Evolutionary conservation across 495 filamentous ascomycete species (phyloP).

Genomic region (Penicillium lagena): DNA sequence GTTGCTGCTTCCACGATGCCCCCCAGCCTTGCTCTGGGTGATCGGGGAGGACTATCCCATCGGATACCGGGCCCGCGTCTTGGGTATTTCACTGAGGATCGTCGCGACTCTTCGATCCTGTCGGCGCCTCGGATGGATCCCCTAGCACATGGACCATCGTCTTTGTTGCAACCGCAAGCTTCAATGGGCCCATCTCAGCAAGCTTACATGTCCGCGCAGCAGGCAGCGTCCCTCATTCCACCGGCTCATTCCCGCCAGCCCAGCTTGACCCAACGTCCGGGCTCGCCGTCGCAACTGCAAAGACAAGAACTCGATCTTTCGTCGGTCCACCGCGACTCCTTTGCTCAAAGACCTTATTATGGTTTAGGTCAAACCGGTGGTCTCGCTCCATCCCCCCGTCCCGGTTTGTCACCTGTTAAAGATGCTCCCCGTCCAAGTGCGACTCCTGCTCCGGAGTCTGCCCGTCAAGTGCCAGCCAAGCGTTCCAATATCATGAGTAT

Average conservation of each 20-base stretch:
- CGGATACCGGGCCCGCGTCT: constrained; percentile 34
- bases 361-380: constrained; percentile 18
- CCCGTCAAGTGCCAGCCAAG: constrained; percentile 46
- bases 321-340: constrained; percentile 32
- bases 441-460: constrained; percentile 28
- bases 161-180: too few relatives aligned
- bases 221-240: constrained; percentile 19
- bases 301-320: constrained; percentile 32
- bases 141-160: constrained; percentile 8
- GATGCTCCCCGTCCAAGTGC: constrained; percentile 32
- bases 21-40: constrained; percentile 19
- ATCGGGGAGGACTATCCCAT: constrained; percentile 20
- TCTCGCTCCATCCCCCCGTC: constrained; percentile 24
- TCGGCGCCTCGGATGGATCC: constrained; percentile 3
- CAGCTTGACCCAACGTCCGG: constrained; percentile 32
- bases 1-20: constrained; percentile 25
- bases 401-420: constrained; percentile 34
- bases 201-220: constrained; percentile 26
- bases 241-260: constrained; percentile 35
- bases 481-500: constrained; percentile 55
- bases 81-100: constrained; percentile 38
- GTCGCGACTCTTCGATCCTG: constrained; percentile 34
- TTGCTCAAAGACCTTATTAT: constrained; percentile 28
- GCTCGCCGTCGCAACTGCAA: constrained; percentile 28
- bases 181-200: constrained; percentile 28